Percentiles rank a stretch among this genome's conserved stretches.
Evolutionary conservation across 768 basidiomycete genomes (phyloP).

Genomic region (Russula olivacea): DNA sequence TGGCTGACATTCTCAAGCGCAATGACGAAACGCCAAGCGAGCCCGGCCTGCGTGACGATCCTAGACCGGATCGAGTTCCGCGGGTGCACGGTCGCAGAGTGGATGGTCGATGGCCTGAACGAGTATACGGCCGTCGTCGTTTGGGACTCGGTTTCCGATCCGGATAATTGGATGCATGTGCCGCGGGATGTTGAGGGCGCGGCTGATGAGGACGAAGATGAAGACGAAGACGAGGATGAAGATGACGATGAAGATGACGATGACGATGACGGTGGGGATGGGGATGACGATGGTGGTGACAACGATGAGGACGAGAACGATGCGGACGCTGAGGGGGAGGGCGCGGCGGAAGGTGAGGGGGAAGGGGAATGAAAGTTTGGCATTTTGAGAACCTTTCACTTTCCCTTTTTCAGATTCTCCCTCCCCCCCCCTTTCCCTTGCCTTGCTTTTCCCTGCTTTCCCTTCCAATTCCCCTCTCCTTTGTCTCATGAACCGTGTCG

Average conservation of each 20-base stretch:
- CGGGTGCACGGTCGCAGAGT: constrained; percentile 13
- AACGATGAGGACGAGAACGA: too few species aligned
- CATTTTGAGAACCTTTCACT: neutral
- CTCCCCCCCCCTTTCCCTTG: too few species aligned
- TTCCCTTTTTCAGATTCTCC: neutral
- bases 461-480: neutral
- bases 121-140: constrained; percentile 19
- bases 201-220: neutral
- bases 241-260: neutral
- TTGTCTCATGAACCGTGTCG: neutral
- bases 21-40: constrained; percentile 14
- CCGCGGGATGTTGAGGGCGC: constrained; percentile 13
- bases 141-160: constrained; percentile 19
- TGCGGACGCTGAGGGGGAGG: too few species aligned
- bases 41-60: constrained; percentile 18
- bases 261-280: too few species aligned
- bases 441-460: too few species aligned
- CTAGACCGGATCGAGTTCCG: constrained; percentile 19
- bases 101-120: constrained; percentile 7
- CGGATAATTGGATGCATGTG: constrained; percentile 17
- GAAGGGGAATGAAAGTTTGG: neutral
- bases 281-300: too few species aligned
- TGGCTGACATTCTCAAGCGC: constrained; percentile 3
- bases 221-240: neutral
- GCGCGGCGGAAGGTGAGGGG: neutral